Evolutionary conservation across 768 basidiomycete species (phyloP), one percentile per base, ranked within the genome.

Genomic region (Panellus pusillus): DNA sequence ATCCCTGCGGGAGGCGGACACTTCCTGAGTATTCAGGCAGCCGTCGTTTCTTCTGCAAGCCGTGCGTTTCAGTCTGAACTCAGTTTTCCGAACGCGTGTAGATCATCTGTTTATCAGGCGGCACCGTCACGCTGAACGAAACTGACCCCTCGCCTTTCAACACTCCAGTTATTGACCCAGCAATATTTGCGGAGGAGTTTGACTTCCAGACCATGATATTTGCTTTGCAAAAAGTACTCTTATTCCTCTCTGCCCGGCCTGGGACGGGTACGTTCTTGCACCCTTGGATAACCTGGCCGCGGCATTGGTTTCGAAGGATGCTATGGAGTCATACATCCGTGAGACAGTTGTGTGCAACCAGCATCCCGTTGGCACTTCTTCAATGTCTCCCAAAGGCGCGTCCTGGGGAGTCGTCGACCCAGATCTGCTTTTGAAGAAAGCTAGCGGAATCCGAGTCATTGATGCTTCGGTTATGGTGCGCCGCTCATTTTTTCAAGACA

Each of bases 381-480:
- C 60, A 4, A 72, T 73, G 68, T 62, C 66, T 6, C 58, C 69
- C 0, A 47, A 50, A 42, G 57, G 58, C 27, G 69, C 67, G 2
- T 41, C 55, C 6, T 61, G 44, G 19, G 70, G 70, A 12, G 71
- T 70, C 24, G 65, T 70, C 0, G 66, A 71, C 52, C 65, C 70
- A 5, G 62, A 72, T 38, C 57, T 76, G 48, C 54, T 49, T 28
- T 68, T 76, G 18, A 73, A 74, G 61, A 70, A 70, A 5, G 58
- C 70, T 2, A 43, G 41, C 4, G 73, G 71, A 2, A 45, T 76
- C 20, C 61, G 74, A 15, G 61, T 76, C 20, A 69, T 74, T n/a
- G 73, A 76, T 61, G 65, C 66, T 13, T 72, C 72, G 18, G 62
- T 75, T 8, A 50, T 67, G 44, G 69, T 67, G 40, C 41, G 67